These are phyloP conservation scores for Naumovozyma castellii DNA, from an alignment of 805 yeast species.

Conservation along the genomic window DNA sequence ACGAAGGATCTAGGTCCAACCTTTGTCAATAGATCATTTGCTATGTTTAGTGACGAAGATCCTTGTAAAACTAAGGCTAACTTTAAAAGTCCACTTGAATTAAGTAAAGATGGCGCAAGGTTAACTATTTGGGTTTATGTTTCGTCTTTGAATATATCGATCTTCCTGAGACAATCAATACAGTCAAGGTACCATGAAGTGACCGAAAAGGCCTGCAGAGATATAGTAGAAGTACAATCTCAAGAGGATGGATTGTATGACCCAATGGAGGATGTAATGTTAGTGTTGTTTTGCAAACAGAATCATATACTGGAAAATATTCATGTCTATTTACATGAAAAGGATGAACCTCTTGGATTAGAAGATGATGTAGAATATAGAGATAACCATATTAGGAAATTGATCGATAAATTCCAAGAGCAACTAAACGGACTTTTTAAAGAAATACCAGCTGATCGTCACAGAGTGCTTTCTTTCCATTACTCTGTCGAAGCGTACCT, in stretches of 20 bases:
- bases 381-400: conserved; percentile 10
- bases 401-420: conserved; percentile 38
- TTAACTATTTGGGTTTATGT: conserved; percentile 44
- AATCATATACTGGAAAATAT: conserved; percentile 54
- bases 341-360: conserved; percentile 8
- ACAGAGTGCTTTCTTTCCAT: conserved; percentile 40
- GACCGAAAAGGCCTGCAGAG: conserved; percentile 15
- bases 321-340: conserved; percentile 40
- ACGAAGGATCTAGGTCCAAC: conserved; percentile 68
- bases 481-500: conserved; percentile 59
- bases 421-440: conserved; percentile 35
- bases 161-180: conserved; percentile 55
- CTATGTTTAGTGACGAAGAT: conserved; percentile 18
- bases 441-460: conserved; percentile 33
- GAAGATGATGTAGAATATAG: conserved; percentile 11
- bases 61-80: conserved; percentile 8
- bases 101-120: conserved; percentile 16
- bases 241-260: conserved; percentile 3
- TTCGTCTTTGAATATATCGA: conserved; percentile 51
- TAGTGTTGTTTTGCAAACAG: conserved; percentile 52
- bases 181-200: conserved; percentile 48
- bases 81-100: conserved; percentile 18
- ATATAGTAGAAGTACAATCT: conserved; percentile 2
- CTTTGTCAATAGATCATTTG: conserved; percentile 38
- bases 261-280: conserved; percentile 33